Percentiles rank a stretch among this genome's conserved stretches.
phyloP scores from a whole-genome alignment of 208 protist genomes.

The Leishmania mexicana region DNA sequence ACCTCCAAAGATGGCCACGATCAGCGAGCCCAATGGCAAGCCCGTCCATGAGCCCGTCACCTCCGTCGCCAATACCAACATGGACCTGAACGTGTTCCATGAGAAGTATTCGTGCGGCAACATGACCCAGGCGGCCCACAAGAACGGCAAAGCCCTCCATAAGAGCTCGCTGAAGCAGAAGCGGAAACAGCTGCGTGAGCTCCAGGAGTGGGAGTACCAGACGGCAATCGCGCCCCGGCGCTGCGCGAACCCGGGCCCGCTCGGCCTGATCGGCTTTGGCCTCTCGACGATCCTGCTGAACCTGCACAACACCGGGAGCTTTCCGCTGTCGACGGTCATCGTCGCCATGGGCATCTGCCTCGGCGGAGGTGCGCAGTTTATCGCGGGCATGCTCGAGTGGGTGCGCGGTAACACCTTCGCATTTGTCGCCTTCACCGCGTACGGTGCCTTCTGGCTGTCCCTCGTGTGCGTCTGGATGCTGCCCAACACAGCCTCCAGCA shows the following conservation, averaged over 20 bases:
- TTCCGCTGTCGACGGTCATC: constrained; percentile 34
- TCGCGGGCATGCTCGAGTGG: constrained; percentile 64
- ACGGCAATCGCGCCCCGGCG: background rate
- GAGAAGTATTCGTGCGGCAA: background rate
- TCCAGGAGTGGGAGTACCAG: constrained; percentile 10
- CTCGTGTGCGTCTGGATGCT: constrained; percentile 51
- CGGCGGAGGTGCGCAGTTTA: constrained; percentile 54
- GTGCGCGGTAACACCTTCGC: constrained; percentile 57
- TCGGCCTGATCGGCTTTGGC: constrained; percentile 60
- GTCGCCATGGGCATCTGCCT: constrained; percentile 52
- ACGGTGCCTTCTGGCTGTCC: constrained; percentile 62
- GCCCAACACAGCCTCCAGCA: constrained; percentile 15
- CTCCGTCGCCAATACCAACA: background rate
- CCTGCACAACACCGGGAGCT: constrained; percentile 52
- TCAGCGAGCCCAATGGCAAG: background rate
- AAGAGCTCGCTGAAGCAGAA: background rate
- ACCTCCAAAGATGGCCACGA: background rate
- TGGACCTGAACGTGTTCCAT: background rate
- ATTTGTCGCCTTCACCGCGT: constrained; percentile 41
- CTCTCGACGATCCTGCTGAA: constrained; percentile 66
- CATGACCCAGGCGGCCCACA: background rate
- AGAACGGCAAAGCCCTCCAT: background rate
- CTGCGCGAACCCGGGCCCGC: constrained; percentile 35
- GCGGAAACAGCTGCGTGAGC: background rate
- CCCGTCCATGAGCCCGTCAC: background rate